Base-by-base conservation (phyloP, 148 eudicot genomes). In the Talinum fruticosum region DNA sequence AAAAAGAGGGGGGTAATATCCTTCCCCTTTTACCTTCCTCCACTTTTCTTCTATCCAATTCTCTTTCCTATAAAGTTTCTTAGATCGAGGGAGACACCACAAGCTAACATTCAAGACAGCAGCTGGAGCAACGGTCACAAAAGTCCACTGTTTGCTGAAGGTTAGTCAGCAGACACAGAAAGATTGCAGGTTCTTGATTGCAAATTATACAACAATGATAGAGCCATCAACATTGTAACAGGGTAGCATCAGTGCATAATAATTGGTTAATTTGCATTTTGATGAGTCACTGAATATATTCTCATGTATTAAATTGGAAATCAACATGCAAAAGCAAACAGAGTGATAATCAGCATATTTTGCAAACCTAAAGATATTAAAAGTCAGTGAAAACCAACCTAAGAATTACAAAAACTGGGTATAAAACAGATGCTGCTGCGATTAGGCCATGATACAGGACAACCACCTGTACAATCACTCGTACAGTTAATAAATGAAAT, bases 371-470 rank as follows among this genome's bases (percentile, higher is more conserved):
- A 47, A 53, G 34, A 45, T 15, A 35, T 65, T 73, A 73, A 24
- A 80, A 18, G 38, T 30, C 49, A 32, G 37, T 32, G 66, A 64
- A 73, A 77, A 80, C 89, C 76, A 84, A 95, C 98, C 98, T 88
- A 79, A 92, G 91, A 79, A 95, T 95, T 79, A 95, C 89, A 78
- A 89, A 67, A 73, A 95, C 91, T 53, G 98, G 98, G 90, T 87
- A 95, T 72, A 92, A 75, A 79, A 95, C 75, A 41, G 86, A 75
- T 62, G 90, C 68, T 38, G 91, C 82, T 16, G 89, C 85, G 69
- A 91, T 92, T 74, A 90, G 66, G 65, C 86, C 69, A 82, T 95
- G 98, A 82, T 91, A 86, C 61, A 83, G 66, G 80, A 89, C 84
- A 8, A 88, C 98, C 72, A 84, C 96, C 98, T 95, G 90, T 78